Evolutionary conservation across 2,329 filamentous ascomycete species (phyloP), one percentile per base, ranked within the genome.

Genomic region (Cladosporium oxysporum): DNA sequence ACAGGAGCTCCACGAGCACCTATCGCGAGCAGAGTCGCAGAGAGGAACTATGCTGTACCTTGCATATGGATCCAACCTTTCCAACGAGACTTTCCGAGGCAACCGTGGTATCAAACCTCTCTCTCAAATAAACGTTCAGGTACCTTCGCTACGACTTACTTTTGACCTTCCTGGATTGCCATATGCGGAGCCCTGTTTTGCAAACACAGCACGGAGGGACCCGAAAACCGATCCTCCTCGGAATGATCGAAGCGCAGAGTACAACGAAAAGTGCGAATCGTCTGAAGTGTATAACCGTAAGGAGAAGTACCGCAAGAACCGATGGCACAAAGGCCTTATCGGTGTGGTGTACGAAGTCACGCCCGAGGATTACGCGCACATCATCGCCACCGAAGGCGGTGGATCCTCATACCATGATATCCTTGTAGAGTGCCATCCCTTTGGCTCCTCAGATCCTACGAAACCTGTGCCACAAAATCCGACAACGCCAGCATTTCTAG

Each of bases 341-440:
- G 95, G 95, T 28, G 92, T 97, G 18, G 95, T 98, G 4, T 99
- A 99, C 80, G 93, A 98, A 80, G 92, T 98, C 33, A 97, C 93
- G 0, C 81, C 84, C 21, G 78, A 85, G 52, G 95, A 99, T 80
- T 99, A 91, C 76, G 85, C 88, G 7, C 90, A 87, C 67, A 97
- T 99, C 71, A 90, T 98, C 67, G 89, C 89, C 5, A 97, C 93
- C 5, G 95, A 99, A 77, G 94, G 94, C 61, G 93, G 91, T 35
- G 93, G 93, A 21, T 80, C 88, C 2, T 85, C 89, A n/a, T 99
- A 99, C 81, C 83, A 89, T 65, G 93, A 98, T 75, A 87, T 97
- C 12, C 75, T 92, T 0, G 88, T 97, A 14, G 87, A 90, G 31
- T 97, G 94, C 78, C 83, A 92, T 69, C 83, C 88, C 0, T 84